Base-by-base conservation (phyloP, 768 basidiomycete genomes). In the Mycena olivaceomarginata region DNA sequence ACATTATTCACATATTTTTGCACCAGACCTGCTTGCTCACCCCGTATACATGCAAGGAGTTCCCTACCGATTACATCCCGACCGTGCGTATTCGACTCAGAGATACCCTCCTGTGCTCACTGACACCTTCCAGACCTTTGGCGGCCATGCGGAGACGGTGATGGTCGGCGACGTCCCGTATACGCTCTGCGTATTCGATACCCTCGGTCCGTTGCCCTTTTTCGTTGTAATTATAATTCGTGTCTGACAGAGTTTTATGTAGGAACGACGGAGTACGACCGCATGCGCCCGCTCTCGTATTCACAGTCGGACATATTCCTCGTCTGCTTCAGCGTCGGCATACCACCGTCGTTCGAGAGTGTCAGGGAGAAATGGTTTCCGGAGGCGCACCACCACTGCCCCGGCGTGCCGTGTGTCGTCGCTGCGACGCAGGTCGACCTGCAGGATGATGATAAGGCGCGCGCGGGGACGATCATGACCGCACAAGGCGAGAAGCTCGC, bases 331-430 rank as follows among this genome's bases (percentile, higher is more conserved):
- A 98, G 96, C 84, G 98, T 99, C 81, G 98, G 98, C 51, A 97
- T 96, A 12, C 98, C 98, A 5, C 98, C 98, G 41, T 98, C 97
- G 66, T 99, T 99, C 84, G 98, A 99, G 88, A 99, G 99, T 94
- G 98, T 99, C 83, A 99, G 98, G 92, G 98, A 99, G 89, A 99
- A 99, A 86, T 99, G 98, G 98, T 98, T 99, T 92, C 98, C 98
- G 8, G 98, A 99, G 89, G 98, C 99, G 68, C 97, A 98, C 85
- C 98, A 99, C 85, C 98, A 99, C 84, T 99, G 98, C 91, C 98
- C 98, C 20, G 98, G 98, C 67, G 98, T 99, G 74, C 98, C 98
- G 80, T 98, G 98, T 92, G 93, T 99, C 82, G 98, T 99, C 83
- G 98, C 99, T 72, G 98, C 98, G 79, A 99, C 98, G 62, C 98